Evolutionary conservation across 257 asterid species (phyloP).

Genomic region (Jasminum sambac): DNA sequence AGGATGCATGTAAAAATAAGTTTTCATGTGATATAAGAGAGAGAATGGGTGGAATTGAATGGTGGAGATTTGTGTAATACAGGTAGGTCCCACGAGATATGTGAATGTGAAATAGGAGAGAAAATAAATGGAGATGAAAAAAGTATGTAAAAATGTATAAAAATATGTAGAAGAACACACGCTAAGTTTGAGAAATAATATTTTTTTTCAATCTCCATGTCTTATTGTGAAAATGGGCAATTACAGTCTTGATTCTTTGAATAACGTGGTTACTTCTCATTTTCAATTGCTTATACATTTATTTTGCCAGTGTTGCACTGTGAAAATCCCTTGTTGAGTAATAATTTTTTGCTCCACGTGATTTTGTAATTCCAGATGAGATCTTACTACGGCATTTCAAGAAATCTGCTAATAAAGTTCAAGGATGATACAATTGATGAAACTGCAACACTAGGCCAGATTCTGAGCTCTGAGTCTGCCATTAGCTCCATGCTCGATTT

Average conservation of each 20-base stretch:
- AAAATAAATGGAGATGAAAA: no score
- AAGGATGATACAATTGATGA: slow-evolving; percentile 90
- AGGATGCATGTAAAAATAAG: no score
- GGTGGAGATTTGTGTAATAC: no score
- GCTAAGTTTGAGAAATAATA: no score
- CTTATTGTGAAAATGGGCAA: background rate
- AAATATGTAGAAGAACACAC: no score
- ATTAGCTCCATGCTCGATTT: slow-evolving; percentile 91
- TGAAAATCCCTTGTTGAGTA: background rate
- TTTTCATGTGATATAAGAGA: no score
- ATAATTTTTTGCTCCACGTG: slow-evolving; percentile 12
- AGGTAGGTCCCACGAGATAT: no score
- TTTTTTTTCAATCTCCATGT: background rate
- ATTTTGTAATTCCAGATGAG: slow-evolving; percentile 56
- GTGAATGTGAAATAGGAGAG: no score
- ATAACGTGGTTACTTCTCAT: background rate
- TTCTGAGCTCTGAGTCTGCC: slow-evolving; percentile 89
- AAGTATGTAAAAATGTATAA: no score
- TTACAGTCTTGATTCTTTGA: background rate
- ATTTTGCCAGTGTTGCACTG: no score
- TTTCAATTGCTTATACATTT: slow-evolving; percentile 1
- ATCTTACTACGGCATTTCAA: slow-evolving; percentile 87
- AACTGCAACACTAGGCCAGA: slow-evolving; percentile 79
- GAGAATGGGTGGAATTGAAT: no score
- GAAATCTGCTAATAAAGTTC: slow-evolving; percentile 87